These are phyloP conservation scores for Wallacemonas sp. DNA, from an alignment of 208 protist genomes.

Conservation along the genomic window DNA sequence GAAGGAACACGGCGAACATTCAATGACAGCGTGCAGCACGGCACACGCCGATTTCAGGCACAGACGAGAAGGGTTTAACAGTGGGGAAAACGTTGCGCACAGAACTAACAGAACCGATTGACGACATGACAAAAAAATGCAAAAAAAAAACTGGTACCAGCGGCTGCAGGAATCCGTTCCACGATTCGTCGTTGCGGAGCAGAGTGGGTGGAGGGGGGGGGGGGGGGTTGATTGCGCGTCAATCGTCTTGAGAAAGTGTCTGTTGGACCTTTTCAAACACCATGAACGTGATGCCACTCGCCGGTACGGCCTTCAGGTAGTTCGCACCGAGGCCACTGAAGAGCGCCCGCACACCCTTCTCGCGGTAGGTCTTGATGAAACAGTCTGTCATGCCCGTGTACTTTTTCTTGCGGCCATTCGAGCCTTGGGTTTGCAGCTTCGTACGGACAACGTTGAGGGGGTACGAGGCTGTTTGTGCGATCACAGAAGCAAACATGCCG, in stretches of 20 bases:
- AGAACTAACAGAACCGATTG: no score
- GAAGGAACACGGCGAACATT: neutral
- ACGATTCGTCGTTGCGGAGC: no score
- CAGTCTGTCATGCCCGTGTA: constrained; percentile 90
- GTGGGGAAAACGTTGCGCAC: constrained; percentile 15
- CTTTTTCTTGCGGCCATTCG: constrained; percentile 69
- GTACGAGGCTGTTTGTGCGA: constrained; percentile 90
- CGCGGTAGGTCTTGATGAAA: constrained; percentile 75
- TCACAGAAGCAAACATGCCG: constrained; percentile 75
- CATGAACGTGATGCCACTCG: constrained; percentile 84
- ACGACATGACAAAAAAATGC: no score
- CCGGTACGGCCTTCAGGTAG: constrained; percentile 88
- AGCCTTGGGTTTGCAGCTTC: constrained; percentile 87
- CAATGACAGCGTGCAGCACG: no score
- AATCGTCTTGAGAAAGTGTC: constrained; percentile 67
- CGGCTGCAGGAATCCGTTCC: no score
- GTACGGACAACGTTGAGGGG: constrained; percentile 91
- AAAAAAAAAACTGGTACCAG: no score
- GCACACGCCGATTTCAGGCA: constrained; percentile 3
- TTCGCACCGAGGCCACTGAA: constrained; percentile 90
- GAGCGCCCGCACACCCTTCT: constrained; percentile 74
- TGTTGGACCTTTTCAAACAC: constrained; percentile 82
- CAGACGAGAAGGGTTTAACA: constrained; percentile 11
- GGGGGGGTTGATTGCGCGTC: no score
- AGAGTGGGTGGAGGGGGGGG: no score